These are phyloP conservation scores for Thraustotheca clavata DNA, from an alignment of 352 stramenopile genomes.

Conservation along the genomic window DNA sequence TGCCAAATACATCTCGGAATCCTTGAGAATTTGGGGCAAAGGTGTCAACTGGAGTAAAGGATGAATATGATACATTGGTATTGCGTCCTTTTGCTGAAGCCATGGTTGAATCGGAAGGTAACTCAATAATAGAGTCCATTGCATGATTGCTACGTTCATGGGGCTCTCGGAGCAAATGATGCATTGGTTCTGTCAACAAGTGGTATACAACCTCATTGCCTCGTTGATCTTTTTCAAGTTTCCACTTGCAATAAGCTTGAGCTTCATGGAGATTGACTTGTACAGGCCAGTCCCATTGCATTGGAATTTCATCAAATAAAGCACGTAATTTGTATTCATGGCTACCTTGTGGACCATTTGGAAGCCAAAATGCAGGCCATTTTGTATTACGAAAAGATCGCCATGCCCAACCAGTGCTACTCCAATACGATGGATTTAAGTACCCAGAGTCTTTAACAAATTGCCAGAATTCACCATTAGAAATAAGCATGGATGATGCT, in stretches of 20 bases:
- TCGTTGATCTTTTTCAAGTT: slow-evolving; percentile 53
- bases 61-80: slow-evolving; percentile 88
- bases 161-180: slow-evolving; percentile 81
- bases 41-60: slow-evolving; percentile 85
- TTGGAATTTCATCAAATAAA: slow-evolving; percentile 85
- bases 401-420: slow-evolving; percentile 91
- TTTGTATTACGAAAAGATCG: slow-evolving; percentile 93
- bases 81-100: slow-evolving; percentile 59
- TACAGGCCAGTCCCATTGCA: slow-evolving; percentile 95
- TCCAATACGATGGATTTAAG: slow-evolving; percentile 84
- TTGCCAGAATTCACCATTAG: slow-evolving; percentile 94
- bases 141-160: slow-evolving; percentile 33
- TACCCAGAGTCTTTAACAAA: slow-evolving; percentile 95
- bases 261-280: slow-evolving; percentile 96
- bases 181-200: slow-evolving; percentile 88
- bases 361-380: slow-evolving; percentile 93
- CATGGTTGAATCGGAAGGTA: slow-evolving; percentile 33
- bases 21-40: slow-evolving; percentile 60
- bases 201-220: slow-evolving; percentile 62
- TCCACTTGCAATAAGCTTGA: slow-evolving; percentile 89
- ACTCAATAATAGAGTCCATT: slow-evolving; percentile 77
- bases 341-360: slow-evolving; percentile 84
- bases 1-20: slow-evolving; percentile 92
- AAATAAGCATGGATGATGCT: slow-evolving; percentile 88
- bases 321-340: slow-evolving; percentile 92